phyloP scores from a whole-genome alignment of 768 basidiomycete genomes.

The Suillus weaverae region DNA sequence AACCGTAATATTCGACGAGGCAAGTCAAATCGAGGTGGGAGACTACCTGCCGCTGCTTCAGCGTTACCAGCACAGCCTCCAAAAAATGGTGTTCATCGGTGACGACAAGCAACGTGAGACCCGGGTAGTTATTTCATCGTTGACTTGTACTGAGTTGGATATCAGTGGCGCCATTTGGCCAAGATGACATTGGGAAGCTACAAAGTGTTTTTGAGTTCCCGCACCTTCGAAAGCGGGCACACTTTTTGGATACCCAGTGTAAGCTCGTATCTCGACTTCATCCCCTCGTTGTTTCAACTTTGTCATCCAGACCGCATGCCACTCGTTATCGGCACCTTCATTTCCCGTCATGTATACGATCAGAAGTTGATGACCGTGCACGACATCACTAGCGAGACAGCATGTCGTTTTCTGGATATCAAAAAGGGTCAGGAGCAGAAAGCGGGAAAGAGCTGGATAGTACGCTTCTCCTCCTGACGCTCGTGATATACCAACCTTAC shows the following conservation, averaged over 20 bases:
- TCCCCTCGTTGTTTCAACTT: slow-evolving; percentile 8
- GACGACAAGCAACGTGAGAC: slow-evolving; percentile 38
- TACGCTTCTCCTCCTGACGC: background rate
- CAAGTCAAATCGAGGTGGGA: slow-evolving; percentile 46
- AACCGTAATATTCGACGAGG: slow-evolving; percentile 46
- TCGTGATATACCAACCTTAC: background rate
- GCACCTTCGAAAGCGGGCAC: slow-evolving; percentile 49
- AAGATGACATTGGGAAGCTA: slow-evolving; percentile 64
- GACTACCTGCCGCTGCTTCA: slow-evolving; percentile 39
- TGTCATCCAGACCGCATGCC: slow-evolving; percentile 75
- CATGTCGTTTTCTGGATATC: slow-evolving; percentile 42
- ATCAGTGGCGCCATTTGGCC: slow-evolving; percentile 76
- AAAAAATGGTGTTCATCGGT: slow-evolving; percentile 40
- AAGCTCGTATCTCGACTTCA: slow-evolving; percentile 22
- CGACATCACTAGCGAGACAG: slow-evolving; percentile 33
- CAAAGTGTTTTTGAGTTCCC: slow-evolving; percentile 73
- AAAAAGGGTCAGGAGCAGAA: slow-evolving; percentile 30
- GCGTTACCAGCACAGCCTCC: slow-evolving; percentile 25
- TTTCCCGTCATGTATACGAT: slow-evolving; percentile 66
- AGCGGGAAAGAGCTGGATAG: slow-evolving; percentile 34
- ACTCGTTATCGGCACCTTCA: slow-evolving; percentile 66
- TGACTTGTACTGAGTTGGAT: slow-evolving; percentile 4
- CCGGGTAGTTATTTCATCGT: background rate
- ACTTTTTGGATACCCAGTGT: slow-evolving; percentile 78
- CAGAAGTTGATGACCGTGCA: slow-evolving; percentile 58